Conservation (phyloP, 2,329 filamentous ascomycete genomes). For the Ilyonectria sp. region DNA sequence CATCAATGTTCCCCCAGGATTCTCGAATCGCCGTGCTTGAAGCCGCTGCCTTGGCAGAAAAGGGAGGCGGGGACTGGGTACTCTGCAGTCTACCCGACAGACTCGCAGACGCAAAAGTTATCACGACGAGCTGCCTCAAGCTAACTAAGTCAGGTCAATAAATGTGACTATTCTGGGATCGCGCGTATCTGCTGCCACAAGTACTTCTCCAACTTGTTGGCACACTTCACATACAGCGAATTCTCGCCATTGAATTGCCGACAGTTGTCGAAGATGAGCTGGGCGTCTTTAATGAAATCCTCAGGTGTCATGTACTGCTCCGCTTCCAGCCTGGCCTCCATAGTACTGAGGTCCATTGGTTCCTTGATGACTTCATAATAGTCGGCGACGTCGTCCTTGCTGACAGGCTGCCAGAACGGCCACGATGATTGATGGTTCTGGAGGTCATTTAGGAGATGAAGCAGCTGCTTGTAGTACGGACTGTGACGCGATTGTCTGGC, state of each 20-base stretch:
- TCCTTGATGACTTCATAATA: constrained; percentile 99
- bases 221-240: constrained; percentile 94
- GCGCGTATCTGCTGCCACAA: constrained; percentile 96
- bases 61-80: too few species aligned
- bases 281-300: constrained; percentile 91
- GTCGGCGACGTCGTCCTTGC: constrained; percentile 94
- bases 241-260: constrained; percentile 96
- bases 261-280: constrained; percentile 94
- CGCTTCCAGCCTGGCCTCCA: constrained; percentile 95
- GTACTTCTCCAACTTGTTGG: constrained; percentile 92
- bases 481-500: constrained; percentile 95
- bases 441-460: constrained; percentile 93
- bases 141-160: too few species aligned
- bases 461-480: constrained; percentile 94
- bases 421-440: constrained; percentile 94
- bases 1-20: too few species aligned
- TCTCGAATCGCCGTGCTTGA: too few species aligned
- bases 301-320: constrained; percentile 93
- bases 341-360: constrained; percentile 95
- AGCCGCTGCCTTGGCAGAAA: too few species aligned
- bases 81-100: too few species aligned
- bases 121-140: too few species aligned
- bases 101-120: too few species aligned
- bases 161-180: constrained; percentile 86
- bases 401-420: constrained; percentile 96